phyloP scores from a whole-genome alignment of 2,329 filamentous ascomycete species.

The Colletotrichum spaethianum region DNA sequence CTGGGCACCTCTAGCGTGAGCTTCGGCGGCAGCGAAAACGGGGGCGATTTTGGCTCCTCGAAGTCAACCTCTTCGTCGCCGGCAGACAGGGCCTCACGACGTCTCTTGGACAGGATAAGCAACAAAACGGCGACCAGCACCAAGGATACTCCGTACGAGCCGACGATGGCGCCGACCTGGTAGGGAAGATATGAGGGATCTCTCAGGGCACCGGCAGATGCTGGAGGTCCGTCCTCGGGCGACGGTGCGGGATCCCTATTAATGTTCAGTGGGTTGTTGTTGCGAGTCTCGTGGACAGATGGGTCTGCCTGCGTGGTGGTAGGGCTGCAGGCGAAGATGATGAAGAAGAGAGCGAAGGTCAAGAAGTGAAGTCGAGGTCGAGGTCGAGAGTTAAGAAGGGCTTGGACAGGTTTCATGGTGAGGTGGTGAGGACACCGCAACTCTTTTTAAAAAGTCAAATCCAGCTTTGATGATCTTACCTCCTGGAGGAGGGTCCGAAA shows the following conservation, averaged over 20 bases:
- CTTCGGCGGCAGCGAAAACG: too few relatives aligned
- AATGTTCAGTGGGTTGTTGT: slow-evolving; percentile 60
- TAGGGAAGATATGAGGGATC: slow-evolving; percentile 76
- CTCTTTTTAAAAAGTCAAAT: slow-evolving; percentile 48
- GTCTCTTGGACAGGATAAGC: slow-evolving; percentile 70
- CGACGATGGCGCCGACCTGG: slow-evolving; percentile 87
- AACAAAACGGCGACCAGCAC: slow-evolving; percentile 79
- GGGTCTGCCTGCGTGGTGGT: slow-evolving; percentile 47
- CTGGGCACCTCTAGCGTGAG: slow-evolving; percentile 43
- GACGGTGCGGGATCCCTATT: slow-evolving; percentile 71
- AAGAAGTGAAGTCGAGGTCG: slow-evolving; percentile 43
- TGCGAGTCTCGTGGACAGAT: slow-evolving; percentile 43
- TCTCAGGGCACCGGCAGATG: slow-evolving; percentile 71
- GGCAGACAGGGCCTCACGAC: slow-evolving; percentile 65
- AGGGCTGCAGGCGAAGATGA: slow-evolving; percentile 48
- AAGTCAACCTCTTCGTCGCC: slow-evolving; percentile 68
- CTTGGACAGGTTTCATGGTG: slow-evolving; percentile 59
- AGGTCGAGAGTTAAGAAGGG: slow-evolving; percentile 47
- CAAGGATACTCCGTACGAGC: slow-evolving; percentile 84
- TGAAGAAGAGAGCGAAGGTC: slow-evolving; percentile 40
- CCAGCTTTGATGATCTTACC: slow-evolving; percentile 53
- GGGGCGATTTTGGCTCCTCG: slow-evolving; percentile 48
- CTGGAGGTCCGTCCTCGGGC: slow-evolving; percentile 71
- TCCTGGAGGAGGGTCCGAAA: slow-evolving; percentile 65
- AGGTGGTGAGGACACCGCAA: slow-evolving; percentile 51